phyloP scores from a whole-genome alignment of 164 flowering plant genomes.

The Nymphaea thermarum region DNA sequence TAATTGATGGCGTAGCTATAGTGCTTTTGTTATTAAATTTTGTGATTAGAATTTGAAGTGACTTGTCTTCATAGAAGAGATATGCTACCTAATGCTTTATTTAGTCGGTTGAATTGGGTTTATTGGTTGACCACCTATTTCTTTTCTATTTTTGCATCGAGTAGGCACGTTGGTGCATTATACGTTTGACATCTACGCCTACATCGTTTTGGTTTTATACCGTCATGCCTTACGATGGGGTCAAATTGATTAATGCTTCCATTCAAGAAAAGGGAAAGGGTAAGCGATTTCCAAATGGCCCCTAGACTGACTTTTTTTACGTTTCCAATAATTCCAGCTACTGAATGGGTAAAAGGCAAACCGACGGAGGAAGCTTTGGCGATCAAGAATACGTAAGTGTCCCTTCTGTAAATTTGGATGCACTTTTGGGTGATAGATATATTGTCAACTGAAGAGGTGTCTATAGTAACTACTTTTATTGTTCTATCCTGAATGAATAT shows the following conservation, averaged over 20 bases:
- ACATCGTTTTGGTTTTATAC: not conserved
- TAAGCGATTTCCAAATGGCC: not conserved
- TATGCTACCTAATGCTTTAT: no score
- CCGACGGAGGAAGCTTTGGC: slow-evolving; percentile 46
- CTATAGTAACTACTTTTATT: no score
- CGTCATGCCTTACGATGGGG: not conserved
- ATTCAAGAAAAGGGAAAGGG: not conserved
- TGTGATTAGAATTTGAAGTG: no score
- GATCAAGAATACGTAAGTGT: slow-evolving; percentile 38
- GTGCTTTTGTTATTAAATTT: no score
- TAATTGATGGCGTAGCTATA: no score
- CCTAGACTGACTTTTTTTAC: not conserved
- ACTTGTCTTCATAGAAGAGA: no score
- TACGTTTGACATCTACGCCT: not conserved
- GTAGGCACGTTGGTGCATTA: not conserved
- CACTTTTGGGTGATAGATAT: not conserved
- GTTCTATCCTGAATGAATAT: no score
- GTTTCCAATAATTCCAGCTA: slow-evolving; percentile 22
- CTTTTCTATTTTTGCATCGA: not conserved
- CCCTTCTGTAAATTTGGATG: not conserved
- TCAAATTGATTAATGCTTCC: not conserved
- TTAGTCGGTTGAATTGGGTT: not conserved
- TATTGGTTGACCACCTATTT: not conserved
- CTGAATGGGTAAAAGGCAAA: slow-evolving; percentile 65
- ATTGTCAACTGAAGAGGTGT: not conserved